A percentile compares a stretch with the other conserved stretches of the same genome.
Conservation (phyloP, 768 basidiomycete genomes). For the Suillus sp. region DNA sequence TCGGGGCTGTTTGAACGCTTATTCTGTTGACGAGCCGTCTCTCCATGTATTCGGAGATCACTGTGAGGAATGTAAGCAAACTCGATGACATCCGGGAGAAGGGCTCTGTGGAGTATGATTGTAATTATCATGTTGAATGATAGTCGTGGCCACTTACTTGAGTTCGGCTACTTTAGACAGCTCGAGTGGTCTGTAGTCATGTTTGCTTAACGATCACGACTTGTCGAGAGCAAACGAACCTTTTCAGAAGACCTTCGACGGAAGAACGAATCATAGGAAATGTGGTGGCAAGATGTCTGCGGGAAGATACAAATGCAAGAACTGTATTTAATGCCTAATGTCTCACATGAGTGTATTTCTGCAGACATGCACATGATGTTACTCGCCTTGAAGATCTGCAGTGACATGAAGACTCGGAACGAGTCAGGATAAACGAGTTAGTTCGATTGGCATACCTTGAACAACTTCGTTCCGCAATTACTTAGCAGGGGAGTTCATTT, state of each 20-base stretch:
- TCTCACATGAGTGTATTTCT: conserved; percentile 2
- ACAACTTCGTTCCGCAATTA: conserved; percentile 41
- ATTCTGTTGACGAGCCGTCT: conserved; percentile 26
- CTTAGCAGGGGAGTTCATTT: background rate
- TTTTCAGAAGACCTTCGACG: conserved; percentile 78
- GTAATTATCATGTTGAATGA: background rate
- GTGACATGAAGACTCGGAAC: background rate
- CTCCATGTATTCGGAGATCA: conserved; percentile 58
- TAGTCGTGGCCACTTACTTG: conserved; percentile 50
- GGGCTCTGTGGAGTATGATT: conserved; percentile 48
- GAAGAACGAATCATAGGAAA: conserved; percentile 74
- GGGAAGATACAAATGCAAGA: conserved; percentile 80
- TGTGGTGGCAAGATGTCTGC: conserved; percentile 78
- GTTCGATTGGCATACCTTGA: conserved; percentile 50
- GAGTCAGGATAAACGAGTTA: background rate
- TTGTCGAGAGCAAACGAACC: conserved; percentile 42
- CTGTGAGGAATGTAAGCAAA: conserved; percentile 79
- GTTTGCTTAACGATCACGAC: background rate
- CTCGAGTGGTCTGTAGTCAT: conserved; percentile 65
- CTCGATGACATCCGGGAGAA: conserved; percentile 78
- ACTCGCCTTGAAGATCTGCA: conserved; percentile 48
- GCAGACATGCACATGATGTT: background rate
- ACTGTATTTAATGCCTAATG: conserved; percentile 84
- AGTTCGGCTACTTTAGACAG: conserved; percentile 79
- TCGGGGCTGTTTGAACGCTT: conserved; percentile 44